Base-by-base conservation (phyloP, 164 flowering plant genomes). In the Warburgia ugandensis region DNA sequence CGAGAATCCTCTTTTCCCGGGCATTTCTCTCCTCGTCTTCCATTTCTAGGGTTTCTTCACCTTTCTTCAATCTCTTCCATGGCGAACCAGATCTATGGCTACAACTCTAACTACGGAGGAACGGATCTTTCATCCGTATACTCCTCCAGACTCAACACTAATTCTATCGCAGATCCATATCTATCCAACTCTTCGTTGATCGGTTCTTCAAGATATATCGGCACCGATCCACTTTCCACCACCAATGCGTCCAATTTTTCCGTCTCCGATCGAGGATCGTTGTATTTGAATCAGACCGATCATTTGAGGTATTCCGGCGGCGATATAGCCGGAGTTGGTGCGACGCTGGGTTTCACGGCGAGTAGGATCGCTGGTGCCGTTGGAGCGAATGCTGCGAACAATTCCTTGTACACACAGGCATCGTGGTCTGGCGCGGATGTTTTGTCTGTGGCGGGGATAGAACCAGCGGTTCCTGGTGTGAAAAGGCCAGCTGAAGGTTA, bases 401-500 rank as follows among this genome's bases (percentile, higher is more conserved):
- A 14, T 31, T 33, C 29, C 31, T 35, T 51, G 39, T n/a, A 38
- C 7, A 49, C 54, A 2, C 67, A 42, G 41, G 5, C 68, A 8
- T 48, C 68, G 23, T 56, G 62, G 39, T 29, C 73, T 16, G 53
- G 54, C 17, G 47, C 35, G 14, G 62, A 59, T 4, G 60, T 22
- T 10, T 35, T 37, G 32, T 22, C 19, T 16, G 52, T 52, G n/a
- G 13, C 63, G n/a, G 48, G 53, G 22, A 50, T 28, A 11, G 75
- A 59, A 37, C 23, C 64, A 13, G 29, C 54, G 6, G 45, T 43
- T 37, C 37, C 73, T 14, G 67, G 72, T n/a, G 22, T 64, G 17
- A 78, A 73, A 51, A 74, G 83, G 47, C 21, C 78, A 6, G 54
- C 65, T 17, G 78, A 78, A 59, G 79, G 83, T 77, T 55, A 25